Conservation (phyloP, 1,284 basidiomycete genomes). For the Cutaneotrichosporon dermatis region DNA sequence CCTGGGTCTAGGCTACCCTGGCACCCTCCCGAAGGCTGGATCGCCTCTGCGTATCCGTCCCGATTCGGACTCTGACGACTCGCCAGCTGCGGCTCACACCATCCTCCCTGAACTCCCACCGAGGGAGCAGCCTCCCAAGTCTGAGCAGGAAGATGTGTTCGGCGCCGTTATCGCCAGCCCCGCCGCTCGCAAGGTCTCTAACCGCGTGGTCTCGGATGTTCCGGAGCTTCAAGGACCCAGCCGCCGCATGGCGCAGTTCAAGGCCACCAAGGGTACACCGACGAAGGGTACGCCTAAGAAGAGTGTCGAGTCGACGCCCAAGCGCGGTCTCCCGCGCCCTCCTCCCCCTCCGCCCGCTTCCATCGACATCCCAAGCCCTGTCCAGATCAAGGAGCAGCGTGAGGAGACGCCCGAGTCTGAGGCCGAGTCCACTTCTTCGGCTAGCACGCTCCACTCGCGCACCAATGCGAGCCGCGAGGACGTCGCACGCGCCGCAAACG, state of each 20-base stretch:
- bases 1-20: conserved; percentile 41
- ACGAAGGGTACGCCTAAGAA: conserved; percentile 26
- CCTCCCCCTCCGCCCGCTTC: conserved; percentile 30
- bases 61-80: conserved; percentile 3
- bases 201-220: conserved; percentile 20
- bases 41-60: background rate
- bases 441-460: background rate
- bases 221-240: conserved; percentile 35
- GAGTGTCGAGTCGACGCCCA: background rate
- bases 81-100: background rate
- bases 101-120: background rate
- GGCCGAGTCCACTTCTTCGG: conserved; percentile 1
- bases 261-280: conserved; percentile 8
- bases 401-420: conserved; percentile 14
- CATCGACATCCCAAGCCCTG: conserved; percentile 37
- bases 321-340: conserved; percentile 12
- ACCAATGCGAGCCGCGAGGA: background rate
- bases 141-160: conserved; percentile 12
- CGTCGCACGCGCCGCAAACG: conserved; percentile 6
- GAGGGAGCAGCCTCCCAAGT: background rate
- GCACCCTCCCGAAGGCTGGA: conserved; percentile 3
- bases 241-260: conserved; percentile 32
- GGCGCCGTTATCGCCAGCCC: conserved; percentile 14
- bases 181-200: conserved; percentile 11
- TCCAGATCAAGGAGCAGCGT: conserved; percentile 9